Conservation (phyloP, 2,329 filamentous ascomycete species). For the Dactylellina leptospora region DNA sequence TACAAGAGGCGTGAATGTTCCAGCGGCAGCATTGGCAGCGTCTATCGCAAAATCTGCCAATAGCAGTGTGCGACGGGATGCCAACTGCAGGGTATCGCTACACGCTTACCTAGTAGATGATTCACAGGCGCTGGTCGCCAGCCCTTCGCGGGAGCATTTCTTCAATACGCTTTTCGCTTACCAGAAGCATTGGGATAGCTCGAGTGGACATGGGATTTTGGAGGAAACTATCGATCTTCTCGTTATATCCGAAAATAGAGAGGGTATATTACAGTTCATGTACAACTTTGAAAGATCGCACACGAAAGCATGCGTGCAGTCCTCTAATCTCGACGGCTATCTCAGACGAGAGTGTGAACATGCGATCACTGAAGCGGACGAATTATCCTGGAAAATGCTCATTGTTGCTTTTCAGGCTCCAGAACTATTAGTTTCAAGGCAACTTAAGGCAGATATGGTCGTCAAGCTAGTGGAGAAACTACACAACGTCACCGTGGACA, state of each 20-base stretch:
- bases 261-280: constrained; percentile 50
- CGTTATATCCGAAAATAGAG: constrained; percentile 37
- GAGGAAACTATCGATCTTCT: constrained; percentile 47
- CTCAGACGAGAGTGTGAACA: constrained; percentile 42
- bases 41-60: constrained; percentile 46
- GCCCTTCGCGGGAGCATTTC: constrained; percentile 44
- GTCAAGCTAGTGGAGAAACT: constrained; percentile 37
- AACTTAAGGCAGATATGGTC: constrained; percentile 44
- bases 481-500: constrained; percentile 27
- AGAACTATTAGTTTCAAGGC: constrained; percentile 37
- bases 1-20: constrained; percentile 32
- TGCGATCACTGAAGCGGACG: constrained; percentile 35
- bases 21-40: constrained; percentile 35
- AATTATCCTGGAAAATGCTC: constrained; percentile 50
- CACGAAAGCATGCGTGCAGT: constrained; percentile 33
- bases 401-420: constrained; percentile 47
- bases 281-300: constrained; percentile 50
- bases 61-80: constrained; percentile 32
- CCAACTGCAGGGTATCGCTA: constrained; percentile 58
- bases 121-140: constrained; percentile 55
- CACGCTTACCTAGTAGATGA: constrained; percentile 64
- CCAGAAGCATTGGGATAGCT: constrained; percentile 48
- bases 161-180: constrained; percentile 50
- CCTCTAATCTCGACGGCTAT: constrained; percentile 45
- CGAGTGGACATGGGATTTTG: constrained; percentile 30